These are phyloP conservation scores for Aspergillus hortae DNA, from an alignment of 2,329 filamentous ascomycete species.

Conservation along the genomic window DNA sequence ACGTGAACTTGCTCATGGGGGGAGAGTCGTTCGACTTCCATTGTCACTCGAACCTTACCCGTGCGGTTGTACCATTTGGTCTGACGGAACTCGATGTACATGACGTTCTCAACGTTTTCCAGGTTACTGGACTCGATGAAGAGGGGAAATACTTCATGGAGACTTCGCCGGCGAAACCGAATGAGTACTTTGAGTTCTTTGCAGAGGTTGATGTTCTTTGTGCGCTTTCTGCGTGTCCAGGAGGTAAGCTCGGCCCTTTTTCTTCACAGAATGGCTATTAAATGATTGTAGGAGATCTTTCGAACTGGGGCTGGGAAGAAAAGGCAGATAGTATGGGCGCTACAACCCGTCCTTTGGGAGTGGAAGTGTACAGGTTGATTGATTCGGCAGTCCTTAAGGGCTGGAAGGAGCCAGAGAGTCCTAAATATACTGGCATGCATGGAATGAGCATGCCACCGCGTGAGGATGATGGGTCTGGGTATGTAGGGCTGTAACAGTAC, in stretches of 20 bases:
- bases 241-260: constrained; percentile 42
- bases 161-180: constrained; percentile 44
- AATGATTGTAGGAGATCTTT: constrained; percentile 59
- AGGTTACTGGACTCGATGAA: constrained; percentile 73
- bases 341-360: constrained; percentile 70
- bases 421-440: constrained; percentile 64
- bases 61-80: constrained; percentile 66
- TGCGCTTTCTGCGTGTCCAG: constrained; percentile 68
- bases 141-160: constrained; percentile 73
- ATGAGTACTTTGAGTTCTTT: constrained; percentile 68
- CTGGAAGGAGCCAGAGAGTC: constrained; percentile 61
- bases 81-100: constrained; percentile 73
- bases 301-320: constrained; percentile 74
- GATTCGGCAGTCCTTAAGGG: constrained; percentile 53
- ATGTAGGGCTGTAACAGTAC: constrained; percentile 20
- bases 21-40: constrained; percentile 74
- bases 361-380: constrained; percentile 66
- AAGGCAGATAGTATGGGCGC: constrained; percentile 56
- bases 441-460: constrained; percentile 55
- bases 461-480: constrained; percentile 23
- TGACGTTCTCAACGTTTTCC: constrained; percentile 82
- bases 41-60: constrained; percentile 76
- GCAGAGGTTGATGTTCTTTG: constrained; percentile 73
- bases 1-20: constrained; percentile 71
- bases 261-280: constrained; percentile 10